phyloP scores from a whole-genome alignment of 768 basidiomycete species.

The Leccinum imitatum region DNA sequence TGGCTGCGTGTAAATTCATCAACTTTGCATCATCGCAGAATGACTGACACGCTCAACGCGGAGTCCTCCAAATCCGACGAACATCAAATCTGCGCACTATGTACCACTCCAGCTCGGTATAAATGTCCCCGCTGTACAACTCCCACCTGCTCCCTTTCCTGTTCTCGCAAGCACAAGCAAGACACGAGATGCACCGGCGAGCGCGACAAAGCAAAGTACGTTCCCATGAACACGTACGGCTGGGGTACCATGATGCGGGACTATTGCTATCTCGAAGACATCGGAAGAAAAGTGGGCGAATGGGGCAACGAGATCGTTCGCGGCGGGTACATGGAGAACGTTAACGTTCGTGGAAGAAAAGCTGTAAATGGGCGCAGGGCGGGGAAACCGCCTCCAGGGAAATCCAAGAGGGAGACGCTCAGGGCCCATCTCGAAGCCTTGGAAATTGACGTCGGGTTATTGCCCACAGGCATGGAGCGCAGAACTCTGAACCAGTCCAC shows the following conservation, averaged over 20 bases:
- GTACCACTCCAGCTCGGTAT: conserved; percentile 58
- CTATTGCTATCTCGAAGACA: conserved; percentile 82
- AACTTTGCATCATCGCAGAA: not conserved
- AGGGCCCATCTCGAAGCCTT: conserved; percentile 63
- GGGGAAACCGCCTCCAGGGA: conserved; percentile 35
- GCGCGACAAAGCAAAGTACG: conserved; percentile 70
- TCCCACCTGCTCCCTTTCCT: conserved; percentile 72
- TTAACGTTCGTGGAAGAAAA: conserved; percentile 21
- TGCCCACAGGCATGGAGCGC: conserved; percentile 82
- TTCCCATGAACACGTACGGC: conserved; percentile 80
- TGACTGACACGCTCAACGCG: conserved; percentile 5
- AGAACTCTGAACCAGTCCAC: conserved; percentile 75
- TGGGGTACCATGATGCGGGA: conserved; percentile 91
- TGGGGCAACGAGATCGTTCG: conserved; percentile 72
- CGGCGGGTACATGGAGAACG: conserved; percentile 48
- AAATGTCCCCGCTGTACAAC: conserved; percentile 74
- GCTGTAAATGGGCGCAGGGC: conserved; percentile 16
- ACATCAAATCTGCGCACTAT: conserved; percentile 46
- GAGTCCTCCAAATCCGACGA: conserved; percentile 17
- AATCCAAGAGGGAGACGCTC: conserved; percentile 62
- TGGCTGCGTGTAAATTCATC: too few species aligned
- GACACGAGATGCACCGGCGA: conserved; percentile 62
- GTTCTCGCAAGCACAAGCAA: conserved; percentile 68
- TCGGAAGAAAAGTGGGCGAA: conserved; percentile 69
- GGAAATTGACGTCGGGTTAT: conserved; percentile 72